These are phyloP conservation scores for Neofusicoccum ribis DNA, from an alignment of 2,329 filamentous ascomycete species.

Conservation along the genomic window DNA sequence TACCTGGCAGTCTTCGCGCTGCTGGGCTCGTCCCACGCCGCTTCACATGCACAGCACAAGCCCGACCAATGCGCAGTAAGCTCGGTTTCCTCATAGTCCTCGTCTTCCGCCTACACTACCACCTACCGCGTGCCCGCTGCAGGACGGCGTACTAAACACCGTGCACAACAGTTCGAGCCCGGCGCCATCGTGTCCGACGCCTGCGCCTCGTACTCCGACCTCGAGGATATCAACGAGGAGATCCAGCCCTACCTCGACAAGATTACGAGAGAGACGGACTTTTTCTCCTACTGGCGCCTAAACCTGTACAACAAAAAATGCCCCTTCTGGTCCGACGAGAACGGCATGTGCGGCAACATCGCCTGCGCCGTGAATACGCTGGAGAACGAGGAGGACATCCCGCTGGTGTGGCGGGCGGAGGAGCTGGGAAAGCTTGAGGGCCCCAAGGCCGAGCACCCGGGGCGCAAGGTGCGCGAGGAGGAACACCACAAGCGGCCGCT, in stretches of 20 bases:
- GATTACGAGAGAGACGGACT: constrained; percentile 85
- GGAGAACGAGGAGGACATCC: constrained; percentile 93
- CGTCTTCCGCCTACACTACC: constrained; percentile 25
- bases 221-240: constrained; percentile 78
- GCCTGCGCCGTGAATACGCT: constrained; percentile 94
- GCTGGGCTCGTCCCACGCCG: constrained; percentile 51
- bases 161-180: constrained; percentile 70
- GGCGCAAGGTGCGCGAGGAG: constrained; percentile 69
- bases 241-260: constrained; percentile 76
- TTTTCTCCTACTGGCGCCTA: constrained; percentile 95
- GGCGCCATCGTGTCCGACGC: constrained; percentile 89
- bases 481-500: constrained; percentile 69
- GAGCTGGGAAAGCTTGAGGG: constrained; percentile 91
- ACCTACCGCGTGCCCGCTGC: neutral
- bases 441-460: constrained; percentile 85
- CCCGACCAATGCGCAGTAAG: constrained; percentile 59
- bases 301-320: constrained; percentile 94
- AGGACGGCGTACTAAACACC: neutral
- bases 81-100: constrained; percentile 27
- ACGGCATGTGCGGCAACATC: constrained; percentile 94
- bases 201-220: constrained; percentile 87
- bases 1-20: constrained; percentile 64
- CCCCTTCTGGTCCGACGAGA: constrained; percentile 93
- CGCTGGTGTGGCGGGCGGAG: constrained; percentile 84
- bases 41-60: constrained; percentile 34